Evolutionary conservation across 768 basidiomycete species (phyloP), one percentile per base, ranked within the genome.

Genomic region (Hygrocybe punicea): DNA sequence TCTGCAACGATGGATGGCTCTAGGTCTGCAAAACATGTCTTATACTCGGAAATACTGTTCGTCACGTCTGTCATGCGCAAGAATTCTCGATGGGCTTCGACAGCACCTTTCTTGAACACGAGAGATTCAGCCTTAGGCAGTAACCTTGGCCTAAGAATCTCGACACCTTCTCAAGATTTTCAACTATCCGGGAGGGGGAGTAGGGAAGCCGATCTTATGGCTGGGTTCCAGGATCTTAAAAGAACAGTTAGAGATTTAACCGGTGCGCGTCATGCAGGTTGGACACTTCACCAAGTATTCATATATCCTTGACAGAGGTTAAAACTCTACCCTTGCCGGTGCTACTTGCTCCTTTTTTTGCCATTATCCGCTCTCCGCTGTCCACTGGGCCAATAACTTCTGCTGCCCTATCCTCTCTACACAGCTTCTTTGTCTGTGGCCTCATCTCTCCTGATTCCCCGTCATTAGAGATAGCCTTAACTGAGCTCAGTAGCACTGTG

Each of bases 321-420:
- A 71, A 71, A 57, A 71, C 72, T 5, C 65, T 87, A 29, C 81
- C 86, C 39, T 71, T 93, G 6, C 70, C 84, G 9, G 75, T 78
- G 2, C 70, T 99, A 35, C 80, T 98, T 9, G 76, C 81, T 6
- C 97, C 97, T 0, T 98, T 99, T 76, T 89, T 98, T 62, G 83
- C 93, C 13, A 85, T 99, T 19, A 87, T 98, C 53, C 87, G 93
- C 14, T 98, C 96, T 3, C 90, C 93, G 44, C 78, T 97, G 34
- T 98, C 96, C 0, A 97, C 95, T 0, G 96, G 95, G 4, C 94
- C 95, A 10, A 98, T 99, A 61, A 98, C 97, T 0, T 95, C 96
- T n/a, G 84, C 90, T 6, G 91, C 94, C 1, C 84, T 98, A 47
- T 84, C 89, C 6, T 82, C 94, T 14, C 78, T 99, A 35, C 92